Conservation (phyloP, 1,139 yeast genomes). For the Lodderomyces jiufengensis region DNA sequence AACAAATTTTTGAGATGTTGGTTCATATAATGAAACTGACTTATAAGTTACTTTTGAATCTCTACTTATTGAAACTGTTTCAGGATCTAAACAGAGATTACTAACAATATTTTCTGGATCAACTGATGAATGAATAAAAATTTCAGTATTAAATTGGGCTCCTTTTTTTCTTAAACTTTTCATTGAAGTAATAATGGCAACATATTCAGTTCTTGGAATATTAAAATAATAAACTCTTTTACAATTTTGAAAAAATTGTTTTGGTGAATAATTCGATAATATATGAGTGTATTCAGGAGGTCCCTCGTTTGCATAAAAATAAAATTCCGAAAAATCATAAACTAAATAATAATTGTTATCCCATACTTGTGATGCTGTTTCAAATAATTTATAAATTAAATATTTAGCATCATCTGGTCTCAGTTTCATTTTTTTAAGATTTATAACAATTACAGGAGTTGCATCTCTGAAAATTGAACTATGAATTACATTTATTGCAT, state of each 20-base stretch:
- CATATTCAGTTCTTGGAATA: slow-evolving; percentile 45
- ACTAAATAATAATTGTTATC: slow-evolving; percentile 60
- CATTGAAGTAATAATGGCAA: slow-evolving; percentile 27
- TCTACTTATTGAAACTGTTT: slow-evolving; percentile 32
- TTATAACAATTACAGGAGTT: slow-evolving; percentile 60
- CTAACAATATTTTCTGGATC: slow-evolving; percentile 49
- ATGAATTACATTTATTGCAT: slow-evolving; percentile 47
- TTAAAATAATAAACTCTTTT: slow-evolving; percentile 57
- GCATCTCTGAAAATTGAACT: slow-evolving; percentile 73
- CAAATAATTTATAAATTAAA: slow-evolving; percentile 59
- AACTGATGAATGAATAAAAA: slow-evolving; percentile 40
- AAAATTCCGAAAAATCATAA: slow-evolving; percentile 66
- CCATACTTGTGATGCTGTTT: slow-evolving; percentile 73
- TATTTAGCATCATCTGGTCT: slow-evolving; percentile 52
- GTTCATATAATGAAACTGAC: slow-evolving; percentile 52
- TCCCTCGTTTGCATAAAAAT: slow-evolving; percentile 14
- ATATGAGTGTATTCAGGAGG: slow-evolving; percentile 28
- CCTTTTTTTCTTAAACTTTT: slow-evolving; percentile 17
- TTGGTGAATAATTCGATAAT: slow-evolving; percentile 42
- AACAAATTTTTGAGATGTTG: slow-evolving; percentile 21
- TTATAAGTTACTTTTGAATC: slow-evolving; percentile 64
- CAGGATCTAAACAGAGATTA: slow-evolving; percentile 47
- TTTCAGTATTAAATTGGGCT: slow-evolving; percentile 17
- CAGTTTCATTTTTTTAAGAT: slow-evolving; percentile 40
- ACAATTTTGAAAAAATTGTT: slow-evolving; percentile 52